Percentiles rank a stretch among this genome's conserved stretches.
Conservation (phyloP, 768 basidiomycete genomes). For the Mycena latifolia region DNA sequence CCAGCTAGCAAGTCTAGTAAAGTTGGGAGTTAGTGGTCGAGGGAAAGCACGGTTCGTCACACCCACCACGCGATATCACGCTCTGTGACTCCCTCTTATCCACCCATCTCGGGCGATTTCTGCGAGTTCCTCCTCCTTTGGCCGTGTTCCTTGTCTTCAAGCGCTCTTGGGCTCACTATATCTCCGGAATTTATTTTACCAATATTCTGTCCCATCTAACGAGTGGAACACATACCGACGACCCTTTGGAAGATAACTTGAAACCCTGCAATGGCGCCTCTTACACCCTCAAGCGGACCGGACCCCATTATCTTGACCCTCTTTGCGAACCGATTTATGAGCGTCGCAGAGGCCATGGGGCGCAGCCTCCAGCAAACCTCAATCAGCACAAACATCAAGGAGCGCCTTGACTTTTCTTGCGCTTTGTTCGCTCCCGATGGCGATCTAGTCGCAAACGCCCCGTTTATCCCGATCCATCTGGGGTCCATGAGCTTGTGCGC, state of each 20-base stretch:
- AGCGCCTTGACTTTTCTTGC: slow-evolving; percentile 94
- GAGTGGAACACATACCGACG: too few species aligned
- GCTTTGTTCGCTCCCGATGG: slow-evolving; percentile 96
- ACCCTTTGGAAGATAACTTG: too few species aligned
- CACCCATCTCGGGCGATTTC: too few species aligned
- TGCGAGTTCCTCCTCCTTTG: too few species aligned
- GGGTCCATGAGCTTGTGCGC: slow-evolving; percentile 93
- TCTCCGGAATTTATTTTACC: too few species aligned
- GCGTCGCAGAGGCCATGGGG: slow-evolving; percentile 97
- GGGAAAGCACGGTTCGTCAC: neutral
- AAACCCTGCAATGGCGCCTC: too few species aligned
- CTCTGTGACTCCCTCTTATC: neutral
- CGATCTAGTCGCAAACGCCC: slow-evolving; percentile 94
- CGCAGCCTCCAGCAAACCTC: slow-evolving; percentile 90
- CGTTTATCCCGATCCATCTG: slow-evolving; percentile 89
- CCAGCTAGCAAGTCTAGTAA: too few species aligned
- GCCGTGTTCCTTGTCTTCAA: too few species aligned
- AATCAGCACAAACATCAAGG: slow-evolving; percentile 96
- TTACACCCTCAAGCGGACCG: slow-evolving; percentile 57
- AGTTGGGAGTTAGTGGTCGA: neutral
- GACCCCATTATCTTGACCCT: slow-evolving; percentile 92
- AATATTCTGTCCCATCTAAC: too few species aligned
- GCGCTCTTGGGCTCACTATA: too few species aligned
- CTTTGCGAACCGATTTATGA: slow-evolving; percentile 98
- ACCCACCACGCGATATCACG: neutral